Evolutionary conservation across 176 grass and related monocot species (phyloP), one percentile per base, ranked within the genome.

Genomic region (Aegilops bicornis): DNA sequence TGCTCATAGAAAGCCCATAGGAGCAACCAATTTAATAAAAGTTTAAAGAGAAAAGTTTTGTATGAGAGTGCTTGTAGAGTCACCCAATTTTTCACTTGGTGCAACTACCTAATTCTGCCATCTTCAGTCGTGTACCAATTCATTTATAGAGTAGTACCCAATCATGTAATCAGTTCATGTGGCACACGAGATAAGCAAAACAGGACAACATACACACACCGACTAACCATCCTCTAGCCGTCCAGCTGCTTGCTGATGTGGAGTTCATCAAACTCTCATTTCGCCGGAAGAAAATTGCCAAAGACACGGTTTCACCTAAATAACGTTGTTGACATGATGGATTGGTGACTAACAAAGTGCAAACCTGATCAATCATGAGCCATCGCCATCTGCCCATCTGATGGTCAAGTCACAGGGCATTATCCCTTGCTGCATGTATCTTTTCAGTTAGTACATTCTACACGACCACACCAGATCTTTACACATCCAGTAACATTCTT

Each of bases 211-310:
- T 22, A 58, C 25, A n/a, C n/a, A n/a, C n/a, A n/a, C n/a, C 27
- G 22, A 40, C 35, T 23, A 47, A 29, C 56, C 8, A 43, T 80
- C 27, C 36, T 19, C 59, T 37, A 50, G 31, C 14, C 16, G 14
- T 50, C 47, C 47, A 50, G 47, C 20, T 80, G 19, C 50, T 61
- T 72, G 50, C 76, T 62, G 76, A 86, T 45, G 25, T 73, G 67
- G 77, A 81, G 37, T 20, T 36, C 77, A 64, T 39, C 17, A 30
- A 31, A 64, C 5, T 11, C 48, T 19, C 20, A 19, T 56, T 20
- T 19, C 50, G 17, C 50, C 2, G 16, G 50, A 56, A 56, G 16
- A 56, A 56, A 5, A 52, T 16, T 50, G 14, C 0, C 29, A 22
- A 77, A 14, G 27, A 6, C 8, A 56, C 58, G 10, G 8, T 20